phyloP scores from a whole-genome alignment of 805 yeast genomes.

The Candida vartiovaarae region DNA sequence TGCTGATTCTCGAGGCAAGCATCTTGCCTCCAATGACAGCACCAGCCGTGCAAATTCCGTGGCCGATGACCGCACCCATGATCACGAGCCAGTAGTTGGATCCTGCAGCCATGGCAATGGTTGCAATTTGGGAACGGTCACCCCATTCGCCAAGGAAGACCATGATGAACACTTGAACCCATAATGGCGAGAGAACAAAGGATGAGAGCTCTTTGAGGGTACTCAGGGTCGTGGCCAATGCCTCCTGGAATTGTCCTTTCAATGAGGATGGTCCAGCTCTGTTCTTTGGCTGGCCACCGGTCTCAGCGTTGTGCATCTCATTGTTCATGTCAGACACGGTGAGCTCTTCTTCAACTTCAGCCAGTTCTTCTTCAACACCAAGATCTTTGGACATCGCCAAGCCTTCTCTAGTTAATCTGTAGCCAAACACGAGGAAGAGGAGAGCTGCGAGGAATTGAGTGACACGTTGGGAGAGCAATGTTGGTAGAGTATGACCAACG shows the following conservation, averaged over 20 bases:
- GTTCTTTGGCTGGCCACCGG: constrained; percentile 17
- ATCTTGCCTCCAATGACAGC: constrained; percentile 94
- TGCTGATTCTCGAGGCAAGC: constrained; percentile 80
- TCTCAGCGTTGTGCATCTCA: constrained; percentile 49
- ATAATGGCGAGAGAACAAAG: constrained; percentile 67
- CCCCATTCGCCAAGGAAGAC: constrained; percentile 99
- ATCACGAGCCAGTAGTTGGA: constrained; percentile 86
- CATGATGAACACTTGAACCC: constrained; percentile 94
- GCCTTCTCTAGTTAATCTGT: constrained; percentile 73
- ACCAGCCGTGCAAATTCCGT: constrained; percentile 74
- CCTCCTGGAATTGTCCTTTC: constrained; percentile 1
- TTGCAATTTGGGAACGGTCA: constrained; percentile 95
- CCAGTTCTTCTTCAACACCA: constrained; percentile 92
- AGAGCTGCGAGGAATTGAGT: constrained; percentile 79
- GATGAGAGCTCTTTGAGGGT: constrained; percentile 11
- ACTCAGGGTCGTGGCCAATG: constrained; percentile 6
- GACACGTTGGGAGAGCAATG: constrained; percentile 68
- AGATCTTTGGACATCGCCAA: constrained; percentile 68
- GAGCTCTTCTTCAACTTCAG: constrained; percentile 94
- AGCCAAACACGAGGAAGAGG: constrained; percentile 78
- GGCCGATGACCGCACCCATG: constrained; percentile 86
- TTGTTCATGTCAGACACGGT: constrained; percentile 51
- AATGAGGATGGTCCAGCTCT: constrained; percentile 1
- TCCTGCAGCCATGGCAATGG: constrained; percentile 98
- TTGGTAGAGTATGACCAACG: constrained; percentile 87